Evolutionary conservation across 352 stramenopile genomes (phyloP).

Genomic region (Pythium insidiosum): DNA sequence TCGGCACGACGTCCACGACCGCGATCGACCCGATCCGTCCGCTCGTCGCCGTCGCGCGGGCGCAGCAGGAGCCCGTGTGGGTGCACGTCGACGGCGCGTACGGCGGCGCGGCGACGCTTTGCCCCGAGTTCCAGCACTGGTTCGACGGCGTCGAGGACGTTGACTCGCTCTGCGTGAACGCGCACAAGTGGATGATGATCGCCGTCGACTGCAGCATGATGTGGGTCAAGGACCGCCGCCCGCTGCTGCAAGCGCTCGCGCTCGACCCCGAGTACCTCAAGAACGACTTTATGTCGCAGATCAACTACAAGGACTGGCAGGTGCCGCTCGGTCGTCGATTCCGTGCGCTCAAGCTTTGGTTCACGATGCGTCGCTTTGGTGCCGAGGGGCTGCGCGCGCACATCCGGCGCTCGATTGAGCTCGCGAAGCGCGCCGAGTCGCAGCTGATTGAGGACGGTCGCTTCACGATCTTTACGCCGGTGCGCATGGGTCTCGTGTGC

Average conservation of each 20-base stretch:
- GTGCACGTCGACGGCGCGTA: slow-evolving; percentile 62
- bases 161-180: slow-evolving; percentile 67
- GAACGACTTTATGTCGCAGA: slow-evolving; percentile 53
- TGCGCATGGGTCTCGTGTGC: slow-evolving; percentile 52
- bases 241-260: slow-evolving; percentile 42
- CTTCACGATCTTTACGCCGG: slow-evolving; percentile 43
- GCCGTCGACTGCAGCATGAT: slow-evolving; percentile 58
- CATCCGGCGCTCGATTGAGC: slow-evolving; percentile 37
- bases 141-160: slow-evolving; percentile 44
- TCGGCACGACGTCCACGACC: slow-evolving; percentile 54
- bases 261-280: slow-evolving; percentile 64
- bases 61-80: slow-evolving; percentile 36
- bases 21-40: slow-evolving; percentile 43
- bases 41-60: slow-evolving; percentile 27
- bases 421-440: slow-evolving; percentile 36
- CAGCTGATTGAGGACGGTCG: slow-evolving; percentile 28
- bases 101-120: slow-evolving; percentile 38
- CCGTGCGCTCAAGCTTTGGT: slow-evolving; percentile 63
- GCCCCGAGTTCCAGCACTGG: slow-evolving; percentile 42
- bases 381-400: slow-evolving; percentile 37
- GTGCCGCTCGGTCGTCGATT: slow-evolving; percentile 64
- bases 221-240: slow-evolving; percentile 51
- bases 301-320: slow-evolving; percentile 75
- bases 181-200: slow-evolving; percentile 71
- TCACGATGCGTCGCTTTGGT: slow-evolving; percentile 59